phyloP scores from a whole-genome alignment of 2,329 filamentous ascomycete genomes.

The Lasiodiplodia sp. region DNA sequence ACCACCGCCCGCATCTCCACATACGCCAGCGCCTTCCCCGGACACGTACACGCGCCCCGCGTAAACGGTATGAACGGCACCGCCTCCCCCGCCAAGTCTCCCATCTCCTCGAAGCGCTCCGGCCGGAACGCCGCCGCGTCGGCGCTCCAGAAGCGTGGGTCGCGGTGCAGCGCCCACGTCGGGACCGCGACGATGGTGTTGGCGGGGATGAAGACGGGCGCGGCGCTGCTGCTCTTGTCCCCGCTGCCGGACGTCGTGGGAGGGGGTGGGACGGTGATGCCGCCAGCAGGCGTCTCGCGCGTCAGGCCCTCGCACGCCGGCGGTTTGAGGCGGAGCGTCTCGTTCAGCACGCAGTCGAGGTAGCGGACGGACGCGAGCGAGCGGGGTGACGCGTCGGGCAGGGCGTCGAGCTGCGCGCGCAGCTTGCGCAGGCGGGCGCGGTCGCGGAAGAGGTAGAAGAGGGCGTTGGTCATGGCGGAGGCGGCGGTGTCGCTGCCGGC shows the following conservation, averaged over 20 bases:
- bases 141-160: constrained; percentile 10
- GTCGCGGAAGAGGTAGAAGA: constrained; percentile 36
- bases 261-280: no score
- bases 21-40: constrained; percentile 36
- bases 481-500: constrained; percentile 36
- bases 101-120: constrained; percentile 11
- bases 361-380: constrained; percentile 39
- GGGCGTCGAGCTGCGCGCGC: constrained; percentile 6
- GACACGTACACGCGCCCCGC: constrained; percentile 16
- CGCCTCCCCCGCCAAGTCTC: background rate
- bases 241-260: no score
- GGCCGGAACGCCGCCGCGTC: background rate
- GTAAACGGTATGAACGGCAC: constrained; percentile 25
- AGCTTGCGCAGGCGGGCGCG: constrained; percentile 16
- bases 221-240: no score
- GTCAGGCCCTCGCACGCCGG: constrained; percentile 48
- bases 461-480: background rate
- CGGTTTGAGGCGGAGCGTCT: constrained; percentile 52
- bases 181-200: constrained; percentile 36
- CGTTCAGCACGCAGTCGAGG: constrained; percentile 52
- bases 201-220: constrained; percentile 44
- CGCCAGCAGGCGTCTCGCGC: constrained; percentile 46
- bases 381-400: constrained; percentile 35
- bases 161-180: constrained; percentile 32
- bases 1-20: constrained; percentile 34